Base-by-base conservation (phyloP, 2,329 filamentous ascomycete genomes). In the Colletotrichum chrysophilum region DNA sequence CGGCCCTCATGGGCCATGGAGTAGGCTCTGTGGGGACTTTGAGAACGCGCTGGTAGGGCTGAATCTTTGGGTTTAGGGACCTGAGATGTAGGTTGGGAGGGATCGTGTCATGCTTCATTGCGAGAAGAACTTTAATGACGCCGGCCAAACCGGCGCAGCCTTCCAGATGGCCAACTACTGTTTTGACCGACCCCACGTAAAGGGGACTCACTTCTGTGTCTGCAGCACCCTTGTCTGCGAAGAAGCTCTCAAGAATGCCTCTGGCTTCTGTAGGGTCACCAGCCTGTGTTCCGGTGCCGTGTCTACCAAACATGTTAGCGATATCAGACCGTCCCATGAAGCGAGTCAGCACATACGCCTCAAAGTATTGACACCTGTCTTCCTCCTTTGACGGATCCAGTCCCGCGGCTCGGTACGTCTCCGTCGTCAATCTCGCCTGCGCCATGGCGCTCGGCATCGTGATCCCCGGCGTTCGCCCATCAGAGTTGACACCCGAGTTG, bases 261-360 rank as follows among this genome's bases (percentile, higher is more conserved):
- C 64, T 88, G 48, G 90, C 88, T 67, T 88, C 87, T 3, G 84
- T 78, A 0, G 85, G 85, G 70, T 90, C 88, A 1, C 88, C 88
- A 13, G 85, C 85, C 21, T 82, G 79, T 3, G 88, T 90, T 4
- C 87, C 87, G 0, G 88, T 89, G 3, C 86, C 86, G 65, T 83
- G 85, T 13, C 48, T 70, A n/a, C 3, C 2, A 0, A 34, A 3
- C 26, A 7, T 67, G n/a, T n/a, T 24, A 36, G 34, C 43, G 43
- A 52, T 55, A 30, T 14, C 16, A 21, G 5, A 32, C 36, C 64
- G 12, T 71, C 72, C 5, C 79, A 80, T 7, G 13, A 30, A 28
- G 1, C 28, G 30, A 67, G 80, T 30, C 4, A 80, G 32, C 3
- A 87, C 88, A 69, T 89, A 87, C 12, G 83, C 82, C 77, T 88